Conservation (phyloP, 257 asterid species). For the Apocynum venetum region DNA sequence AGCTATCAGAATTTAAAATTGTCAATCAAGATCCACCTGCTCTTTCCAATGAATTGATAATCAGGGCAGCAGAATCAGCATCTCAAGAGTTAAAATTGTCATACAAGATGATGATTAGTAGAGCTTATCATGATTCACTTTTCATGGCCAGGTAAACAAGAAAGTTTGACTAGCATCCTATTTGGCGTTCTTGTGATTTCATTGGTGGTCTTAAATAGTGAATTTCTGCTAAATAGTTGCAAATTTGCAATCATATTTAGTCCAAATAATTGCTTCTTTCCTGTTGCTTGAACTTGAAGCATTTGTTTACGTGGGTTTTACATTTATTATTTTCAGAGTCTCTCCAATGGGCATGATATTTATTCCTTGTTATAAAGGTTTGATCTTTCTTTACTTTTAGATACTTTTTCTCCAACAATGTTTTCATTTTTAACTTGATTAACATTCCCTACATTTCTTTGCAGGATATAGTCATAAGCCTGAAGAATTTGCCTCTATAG, state of each 20-base stretch:
- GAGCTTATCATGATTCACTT: slow-evolving; percentile 94
- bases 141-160: slow-evolving; percentile 89
- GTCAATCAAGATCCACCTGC: slow-evolving; percentile 98
- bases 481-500: slow-evolving; percentile 57
- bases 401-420: background rate
- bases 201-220: background rate
- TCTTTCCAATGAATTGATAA: slow-evolving; percentile 52
- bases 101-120: slow-evolving; percentile 86
- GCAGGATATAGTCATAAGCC: slow-evolving; percentile 82
- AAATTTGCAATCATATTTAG: background rate
- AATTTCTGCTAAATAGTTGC: background rate
- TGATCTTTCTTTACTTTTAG: background rate
- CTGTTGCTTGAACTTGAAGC: background rate
- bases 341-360: slow-evolving; percentile 97
- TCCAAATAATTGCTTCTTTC: background rate
- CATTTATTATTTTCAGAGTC: slow-evolving; percentile 47
- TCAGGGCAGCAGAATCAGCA: slow-evolving; percentile 73
- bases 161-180: background rate
- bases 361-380: slow-evolving; percentile 97
- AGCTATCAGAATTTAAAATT: slow-evolving; percentile 64
- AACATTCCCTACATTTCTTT: background rate
- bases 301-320: slow-evolving; percentile 14
- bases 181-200: background rate
- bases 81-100: slow-evolving; percentile 64
- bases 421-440: background rate